Base-by-base conservation (phyloP, 495 filamentous ascomycete species). In the Penicillium psychrofluorescens region DNA sequence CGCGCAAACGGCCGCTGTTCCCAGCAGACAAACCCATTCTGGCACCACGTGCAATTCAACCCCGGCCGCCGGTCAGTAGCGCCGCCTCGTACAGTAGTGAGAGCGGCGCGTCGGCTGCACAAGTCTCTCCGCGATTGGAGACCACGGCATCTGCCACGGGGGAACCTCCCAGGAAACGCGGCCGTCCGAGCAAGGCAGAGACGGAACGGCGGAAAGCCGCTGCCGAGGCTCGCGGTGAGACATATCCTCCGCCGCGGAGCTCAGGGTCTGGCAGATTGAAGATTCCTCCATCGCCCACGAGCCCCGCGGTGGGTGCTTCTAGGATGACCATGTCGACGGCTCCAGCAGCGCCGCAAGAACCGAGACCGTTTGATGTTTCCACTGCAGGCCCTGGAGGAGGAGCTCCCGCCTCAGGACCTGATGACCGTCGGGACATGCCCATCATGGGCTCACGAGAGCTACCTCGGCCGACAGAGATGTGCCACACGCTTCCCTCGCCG, bases 131-230 rank as follows among this genome's bases (percentile, higher is more conserved):
- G 8, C 49, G 57, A 16, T 50, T 63, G 35, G 56, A 59, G 6
- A 22, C 22, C 22, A 4, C 22, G 22, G 22, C 22, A 22, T 38
- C 41, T 8, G 30, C 44, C 14, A 44, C 51, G 45, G 57, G 58
- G 16, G 71, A 75, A 29, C 70, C 64, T 11, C 71, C 70, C 31
- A 73, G 74, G 43, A 83, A 83, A 68, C 70, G 81, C 35, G 78
- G 78, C 11, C 70, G 78, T 10, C 78, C 78, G 39, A 77, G 69
- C 49, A 80, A 80, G 56, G 71, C 68, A 39, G 78, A 80, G 43
- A 59, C 67, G 5, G 75, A 79, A 46, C 64, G 68, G 14, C 66
- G 71, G 41, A 72, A 72, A 47, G 63, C 63, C 33, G 74, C 69
- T 37, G 73, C 75, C 36, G 72, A 77, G 54, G 64, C 65, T 13